Evolutionary conservation across 306 rosid species (phyloP).

Genomic region (Canavalia ensiformis): DNA sequence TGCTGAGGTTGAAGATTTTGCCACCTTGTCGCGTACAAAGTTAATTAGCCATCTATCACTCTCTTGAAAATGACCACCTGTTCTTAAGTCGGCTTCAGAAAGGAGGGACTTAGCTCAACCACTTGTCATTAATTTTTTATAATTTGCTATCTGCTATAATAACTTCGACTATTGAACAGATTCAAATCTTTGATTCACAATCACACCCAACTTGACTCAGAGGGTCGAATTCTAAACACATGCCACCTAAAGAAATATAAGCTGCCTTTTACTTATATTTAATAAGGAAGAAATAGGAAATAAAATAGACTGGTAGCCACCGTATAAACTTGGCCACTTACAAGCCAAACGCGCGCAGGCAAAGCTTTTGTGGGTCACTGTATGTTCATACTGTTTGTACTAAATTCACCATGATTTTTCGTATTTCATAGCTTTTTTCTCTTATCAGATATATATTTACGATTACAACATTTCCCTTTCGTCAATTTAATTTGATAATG

Average conservation of each 20-base stretch:
- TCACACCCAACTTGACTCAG: not conserved
- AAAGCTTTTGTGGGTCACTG: conserved; percentile 3
- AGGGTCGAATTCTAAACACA: not conserved
- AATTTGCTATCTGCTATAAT: not conserved
- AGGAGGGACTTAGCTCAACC: not conserved
- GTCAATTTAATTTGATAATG: not conserved
- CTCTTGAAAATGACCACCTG: conserved; percentile 1
- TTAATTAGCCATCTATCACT: not conserved
- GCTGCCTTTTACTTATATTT: not conserved
- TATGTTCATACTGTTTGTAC: not conserved
- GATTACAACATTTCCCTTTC: not conserved
- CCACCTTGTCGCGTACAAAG: not conserved
- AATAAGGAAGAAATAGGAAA: not conserved
- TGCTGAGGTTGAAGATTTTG: conserved; percentile 15
- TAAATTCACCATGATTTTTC: not conserved
- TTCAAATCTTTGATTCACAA: conserved; percentile 19
- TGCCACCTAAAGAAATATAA: not conserved
- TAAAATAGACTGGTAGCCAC: conserved; percentile 6
- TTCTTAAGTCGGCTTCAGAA: not conserved
- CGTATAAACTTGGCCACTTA: conserved; percentile 10
- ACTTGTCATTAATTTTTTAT: not conserved
- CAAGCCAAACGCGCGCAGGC: not conserved
- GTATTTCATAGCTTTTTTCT: not conserved
- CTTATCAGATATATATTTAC: not conserved
- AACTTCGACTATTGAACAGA: conserved; percentile 14